These are phyloP conservation scores for Zarea fungicola DNA, from an alignment of 2,329 filamentous ascomycete genomes.

Conservation along the genomic window DNA sequence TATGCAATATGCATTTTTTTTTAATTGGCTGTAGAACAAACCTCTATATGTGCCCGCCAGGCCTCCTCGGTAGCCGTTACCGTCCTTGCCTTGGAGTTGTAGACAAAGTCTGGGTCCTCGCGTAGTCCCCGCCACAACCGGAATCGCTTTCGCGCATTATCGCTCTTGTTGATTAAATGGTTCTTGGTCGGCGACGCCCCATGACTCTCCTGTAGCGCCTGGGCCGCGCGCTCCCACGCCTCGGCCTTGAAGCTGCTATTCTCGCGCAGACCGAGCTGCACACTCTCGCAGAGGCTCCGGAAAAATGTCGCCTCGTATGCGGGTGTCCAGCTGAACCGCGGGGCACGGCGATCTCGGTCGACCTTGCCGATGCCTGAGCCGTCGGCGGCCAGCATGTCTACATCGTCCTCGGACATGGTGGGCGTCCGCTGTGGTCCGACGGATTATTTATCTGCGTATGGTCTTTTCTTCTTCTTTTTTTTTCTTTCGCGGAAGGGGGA, in stretches of 20 bases:
- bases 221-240: constrained; percentile 54
- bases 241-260: constrained; percentile 58
- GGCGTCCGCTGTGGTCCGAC: not conserved
- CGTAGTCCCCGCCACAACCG: constrained; percentile 55
- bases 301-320: constrained; percentile 58
- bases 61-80: constrained; percentile 53
- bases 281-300: constrained; percentile 54
- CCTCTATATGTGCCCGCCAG: constrained; percentile 53
- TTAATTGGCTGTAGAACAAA: constrained; percentile 26
- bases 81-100: constrained; percentile 44
- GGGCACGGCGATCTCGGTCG: constrained; percentile 38
- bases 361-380: constrained; percentile 27
- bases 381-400: constrained; percentile 32
- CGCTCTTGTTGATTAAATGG: constrained; percentile 59
- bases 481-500: constrained; percentile 8
- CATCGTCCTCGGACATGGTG: constrained; percentile 35
- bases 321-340: constrained; percentile 56
- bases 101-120: constrained; percentile 52
- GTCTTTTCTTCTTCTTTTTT: no score
- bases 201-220: constrained; percentile 50
- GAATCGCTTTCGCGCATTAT: constrained; percentile 58
- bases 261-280: constrained; percentile 50
- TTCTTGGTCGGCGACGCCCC: constrained; percentile 54
- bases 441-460: no score
- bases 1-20: not conserved